A percentile compares a stretch with the other conserved stretches of the same genome.
Evolutionary conservation across 331 rosid species (phyloP).

Genomic region (Prunus yedoensis): DNA sequence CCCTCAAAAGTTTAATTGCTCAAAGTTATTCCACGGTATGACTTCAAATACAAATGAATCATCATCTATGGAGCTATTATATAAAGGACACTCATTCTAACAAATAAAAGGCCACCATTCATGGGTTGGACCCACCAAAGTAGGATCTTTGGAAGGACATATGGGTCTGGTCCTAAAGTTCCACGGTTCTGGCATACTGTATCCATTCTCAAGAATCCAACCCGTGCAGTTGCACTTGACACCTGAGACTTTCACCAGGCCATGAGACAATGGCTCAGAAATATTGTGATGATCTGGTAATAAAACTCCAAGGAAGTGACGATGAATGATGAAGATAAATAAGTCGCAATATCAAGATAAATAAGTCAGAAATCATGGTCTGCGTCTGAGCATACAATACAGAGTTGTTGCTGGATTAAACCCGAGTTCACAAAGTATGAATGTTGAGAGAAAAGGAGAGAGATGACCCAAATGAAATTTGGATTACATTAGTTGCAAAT

Average conservation of each 20-base stretch:
- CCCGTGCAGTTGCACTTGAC: too few species aligned
- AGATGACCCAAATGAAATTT: background rate
- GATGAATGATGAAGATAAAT: background rate
- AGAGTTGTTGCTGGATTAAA: background rate
- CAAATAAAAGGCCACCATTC: too few species aligned
- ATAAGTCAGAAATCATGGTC: background rate
- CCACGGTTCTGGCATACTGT: too few species aligned
- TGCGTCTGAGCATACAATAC: background rate
- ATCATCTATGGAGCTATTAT: too few species aligned
- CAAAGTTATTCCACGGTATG: background rate
- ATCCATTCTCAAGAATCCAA: too few species aligned
- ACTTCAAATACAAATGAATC: background rate
- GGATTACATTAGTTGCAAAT: background rate
- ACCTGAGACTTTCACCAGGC: too few species aligned
- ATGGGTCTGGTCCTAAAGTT: too few species aligned
- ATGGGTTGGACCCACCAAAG: too few species aligned
- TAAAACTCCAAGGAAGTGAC: constrained; percentile 5
- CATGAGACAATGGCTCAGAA: too few species aligned
- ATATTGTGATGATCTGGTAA: too few species aligned
- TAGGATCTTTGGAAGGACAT: too few species aligned
- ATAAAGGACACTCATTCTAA: too few species aligned
- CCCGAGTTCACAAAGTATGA: background rate
- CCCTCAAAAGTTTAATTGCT: background rate
- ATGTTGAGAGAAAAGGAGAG: background rate
- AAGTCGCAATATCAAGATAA: background rate